These are phyloP conservation scores for Phaeosphaeriaceae sp. DNA, from an alignment of 2,329 filamentous ascomycete species.

Conservation along the genomic window DNA sequence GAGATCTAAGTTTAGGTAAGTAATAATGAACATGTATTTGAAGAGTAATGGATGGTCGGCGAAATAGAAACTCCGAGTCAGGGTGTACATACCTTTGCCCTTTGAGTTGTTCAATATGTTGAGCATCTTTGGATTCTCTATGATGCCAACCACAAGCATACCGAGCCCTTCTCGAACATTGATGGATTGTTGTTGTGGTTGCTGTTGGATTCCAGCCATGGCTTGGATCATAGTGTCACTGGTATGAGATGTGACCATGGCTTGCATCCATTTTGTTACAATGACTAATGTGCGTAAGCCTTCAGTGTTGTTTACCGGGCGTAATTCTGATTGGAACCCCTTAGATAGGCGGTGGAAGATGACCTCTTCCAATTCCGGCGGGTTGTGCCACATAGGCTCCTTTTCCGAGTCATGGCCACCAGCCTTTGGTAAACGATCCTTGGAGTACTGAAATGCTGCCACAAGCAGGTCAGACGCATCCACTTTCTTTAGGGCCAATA, in stretches of 20 bases:
- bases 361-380: conserved; percentile 47
- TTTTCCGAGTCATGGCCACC: conserved; percentile 25
- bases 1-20: conserved; percentile 26
- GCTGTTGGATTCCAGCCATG: conserved; percentile 52
- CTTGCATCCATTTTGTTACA: conserved; percentile 48
- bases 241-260: conserved; percentile 48
- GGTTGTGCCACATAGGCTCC: conserved; percentile 38
- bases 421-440: conserved; percentile 37
- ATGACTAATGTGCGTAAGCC: conserved; percentile 38
- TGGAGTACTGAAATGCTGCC: conserved; percentile 43
- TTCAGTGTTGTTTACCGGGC: conserved; percentile 40
- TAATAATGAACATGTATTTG: conserved; percentile 4
- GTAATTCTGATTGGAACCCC: conserved; percentile 41
- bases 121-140: conserved; percentile 65
- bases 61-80: neutral
- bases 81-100: conserved; percentile 57
- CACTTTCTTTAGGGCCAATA: conserved; percentile 40
- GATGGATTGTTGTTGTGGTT: conserved; percentile 63
- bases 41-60: neutral
- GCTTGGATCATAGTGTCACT: conserved; percentile 49
- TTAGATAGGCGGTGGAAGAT: conserved; percentile 47
- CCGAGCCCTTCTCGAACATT: conserved; percentile 68
- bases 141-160: conserved; percentile 66
- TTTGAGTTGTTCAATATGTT: conserved; percentile 60
- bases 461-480: conserved; percentile 45